phyloP scores from a whole-genome alignment of 2,329 filamentous ascomycete genomes.

The Cadophora sp. region DNA sequence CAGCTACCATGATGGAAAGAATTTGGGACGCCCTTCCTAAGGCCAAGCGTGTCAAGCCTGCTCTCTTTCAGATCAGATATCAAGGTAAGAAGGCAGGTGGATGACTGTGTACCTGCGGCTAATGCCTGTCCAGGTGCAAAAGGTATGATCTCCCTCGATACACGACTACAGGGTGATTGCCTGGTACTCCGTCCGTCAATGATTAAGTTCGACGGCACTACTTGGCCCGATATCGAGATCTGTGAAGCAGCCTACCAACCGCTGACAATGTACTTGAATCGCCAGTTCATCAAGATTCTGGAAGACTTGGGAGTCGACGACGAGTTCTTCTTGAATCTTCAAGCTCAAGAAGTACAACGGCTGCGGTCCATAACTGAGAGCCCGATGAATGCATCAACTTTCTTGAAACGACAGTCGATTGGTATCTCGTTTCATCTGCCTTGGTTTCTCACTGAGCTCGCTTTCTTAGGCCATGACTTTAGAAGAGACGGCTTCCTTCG shows the following conservation, averaged over 20 bases:
- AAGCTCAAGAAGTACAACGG: slow-evolving; percentile 64
- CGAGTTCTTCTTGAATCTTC: slow-evolving; percentile 67
- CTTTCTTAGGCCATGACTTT: slow-evolving; percentile 67
- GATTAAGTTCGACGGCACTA: slow-evolving; percentile 73
- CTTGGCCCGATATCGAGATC: slow-evolving; percentile 67
- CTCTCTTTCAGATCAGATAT: slow-evolving; percentile 77
- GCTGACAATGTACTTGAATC: slow-evolving; percentile 75
- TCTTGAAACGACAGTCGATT: slow-evolving; percentile 68
- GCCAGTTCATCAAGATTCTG: slow-evolving; percentile 83
- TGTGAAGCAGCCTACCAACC: slow-evolving; percentile 73
- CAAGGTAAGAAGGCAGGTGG: slow-evolving; percentile 52
- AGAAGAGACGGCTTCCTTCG: slow-evolving; percentile 72
- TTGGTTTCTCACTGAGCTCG: slow-evolving; percentile 65
- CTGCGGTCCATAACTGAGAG: slow-evolving; percentile 65
- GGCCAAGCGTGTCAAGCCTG: slow-evolving; percentile 56
- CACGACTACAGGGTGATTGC: slow-evolving; percentile 59
- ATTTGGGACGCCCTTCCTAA: slow-evolving; percentile 63
- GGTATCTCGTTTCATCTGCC: slow-evolving; percentile 66
- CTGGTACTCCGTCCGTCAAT: slow-evolving; percentile 76
- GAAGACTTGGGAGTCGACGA: slow-evolving; percentile 73
- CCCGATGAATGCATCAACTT: slow-evolving; percentile 67
- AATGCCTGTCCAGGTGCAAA: slow-evolving; percentile 66
- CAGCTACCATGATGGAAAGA: slow-evolving; percentile 60
- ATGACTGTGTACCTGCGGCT: background rate
- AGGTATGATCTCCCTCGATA: slow-evolving; percentile 78